Evolutionary conservation across 495 filamentous ascomycete species (phyloP).

Genomic region (Melanomma pulvis-pyrius): DNA sequence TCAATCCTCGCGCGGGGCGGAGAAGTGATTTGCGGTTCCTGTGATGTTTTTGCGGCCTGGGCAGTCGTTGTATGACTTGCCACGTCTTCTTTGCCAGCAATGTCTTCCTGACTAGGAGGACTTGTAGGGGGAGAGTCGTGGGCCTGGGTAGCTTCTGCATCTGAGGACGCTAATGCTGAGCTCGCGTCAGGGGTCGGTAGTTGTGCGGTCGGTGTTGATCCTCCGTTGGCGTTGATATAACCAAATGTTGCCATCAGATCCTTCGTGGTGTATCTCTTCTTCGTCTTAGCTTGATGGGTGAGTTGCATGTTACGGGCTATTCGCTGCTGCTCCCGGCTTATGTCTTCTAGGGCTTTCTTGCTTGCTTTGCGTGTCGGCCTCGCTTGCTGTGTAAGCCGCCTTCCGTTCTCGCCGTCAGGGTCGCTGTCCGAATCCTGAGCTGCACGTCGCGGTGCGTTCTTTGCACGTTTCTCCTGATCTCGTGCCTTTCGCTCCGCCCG

Average conservation of each 20-base stretch:
- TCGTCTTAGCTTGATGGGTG: constrained; percentile 84
- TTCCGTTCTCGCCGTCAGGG: constrained; percentile 32
- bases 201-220: constrained; percentile 29
- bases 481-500: constrained; percentile 24
- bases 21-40: neutral
- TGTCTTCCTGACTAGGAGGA: constrained; percentile 23
- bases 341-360: constrained; percentile 96
- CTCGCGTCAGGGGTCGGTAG: constrained; percentile 24
- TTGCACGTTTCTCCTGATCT: constrained; percentile 12
- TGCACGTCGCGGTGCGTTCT: neutral
- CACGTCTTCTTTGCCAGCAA: neutral
- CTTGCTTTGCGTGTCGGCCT: constrained; percentile 82
- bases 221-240: constrained; percentile 54
- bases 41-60: neutral
- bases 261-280: constrained; percentile 87
- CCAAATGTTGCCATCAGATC: constrained; percentile 85
- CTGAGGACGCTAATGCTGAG: constrained; percentile 44
- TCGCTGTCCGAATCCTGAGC: constrained; percentile 22
- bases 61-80: neutral
- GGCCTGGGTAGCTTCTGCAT: constrained; percentile 49
- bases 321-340: constrained; percentile 89
- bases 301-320: constrained; percentile 88
- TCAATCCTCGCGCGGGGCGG: constrained; percentile 43
- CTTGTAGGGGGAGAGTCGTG: constrained; percentile 54
- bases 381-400: constrained; percentile 41